Evolutionary conservation across 2,329 filamentous ascomycete genomes (phyloP), one percentile per base, ranked within the genome.

Genomic region (Claviceps sp.): DNA sequence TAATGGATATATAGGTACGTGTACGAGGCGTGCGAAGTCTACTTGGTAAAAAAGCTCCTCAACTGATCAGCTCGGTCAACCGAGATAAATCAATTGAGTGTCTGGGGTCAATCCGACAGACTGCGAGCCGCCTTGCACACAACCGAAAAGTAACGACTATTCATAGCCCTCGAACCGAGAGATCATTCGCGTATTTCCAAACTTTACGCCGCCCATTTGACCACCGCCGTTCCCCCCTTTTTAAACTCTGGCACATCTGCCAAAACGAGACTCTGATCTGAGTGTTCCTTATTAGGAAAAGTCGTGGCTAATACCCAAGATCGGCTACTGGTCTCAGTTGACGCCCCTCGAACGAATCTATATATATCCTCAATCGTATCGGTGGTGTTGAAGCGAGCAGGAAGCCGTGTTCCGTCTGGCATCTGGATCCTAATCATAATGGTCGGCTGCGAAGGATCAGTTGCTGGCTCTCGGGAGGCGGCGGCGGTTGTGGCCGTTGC

Each of bases 301-400:
- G 87, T 91, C 0, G 87, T 93, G 57, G 84, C 85, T 44, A 94
- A 71, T 2, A 87, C 84, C 74, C 85, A 93, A 4, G 74, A 60
- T n/a, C 87, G 76, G 41, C 68, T 63, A 34, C 71, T 70, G 48
- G 78, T 76, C 6, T 74, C 75, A 0, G 81, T 65, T 26, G 78
- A 82, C 0, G 85, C 77, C n/a, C 76, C 73, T 54, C 78, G 71
- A 55, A 91, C 80, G 60, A 91, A 91, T 8, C 74, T 72, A 65
- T 93, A 91, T 8, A 94, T 76, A 57, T 91, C 84, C 16, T 81
- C 84, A 47, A 94, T 70, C 0, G 87, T 93, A 59, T 89, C 83
- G 0, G 78, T 83, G 0, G 84, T 82, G 70, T 93, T 93, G 70
- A 94, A 94, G 8, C 87, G 80, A 26, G 84, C 86, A n/a, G 83